Evolutionary conservation across 441 rosid species (phyloP).

Genomic region (Syzygium malaccense): DNA sequence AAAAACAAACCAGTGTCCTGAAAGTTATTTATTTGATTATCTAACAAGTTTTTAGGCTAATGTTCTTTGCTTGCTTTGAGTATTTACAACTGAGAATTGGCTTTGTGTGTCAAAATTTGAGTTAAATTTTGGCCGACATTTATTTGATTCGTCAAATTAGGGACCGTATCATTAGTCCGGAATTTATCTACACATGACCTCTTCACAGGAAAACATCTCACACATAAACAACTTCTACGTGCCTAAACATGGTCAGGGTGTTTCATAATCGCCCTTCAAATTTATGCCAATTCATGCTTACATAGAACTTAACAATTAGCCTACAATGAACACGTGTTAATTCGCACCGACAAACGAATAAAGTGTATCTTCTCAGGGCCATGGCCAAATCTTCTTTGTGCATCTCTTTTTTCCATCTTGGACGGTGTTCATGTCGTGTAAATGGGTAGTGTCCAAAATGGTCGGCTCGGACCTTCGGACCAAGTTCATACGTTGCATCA

Average conservation of each 20-base stretch:
- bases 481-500: neutral
- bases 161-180: neutral
- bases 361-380: neutral
- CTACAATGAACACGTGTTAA: neutral
- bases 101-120: neutral
- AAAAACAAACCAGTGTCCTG: neutral
- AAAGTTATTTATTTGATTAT: neutral
- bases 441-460: neutral
- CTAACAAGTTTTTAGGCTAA: neutral
- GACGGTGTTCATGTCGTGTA: neutral
- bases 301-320: neutral
- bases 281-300: neutral
- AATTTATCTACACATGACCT: neutral
- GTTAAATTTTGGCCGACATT: neutral
- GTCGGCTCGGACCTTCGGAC: neutral
- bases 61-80: neutral
- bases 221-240: neutral
- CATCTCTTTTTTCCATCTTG: neutral
- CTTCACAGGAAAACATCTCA: neutral
- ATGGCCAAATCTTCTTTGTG: neutral
- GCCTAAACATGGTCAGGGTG: fast-evolving
- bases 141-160: neutral
- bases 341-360: neutral
- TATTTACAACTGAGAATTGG: neutral
- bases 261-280: neutral